Evolutionary conservation across 2,329 filamentous ascomycete genomes (phyloP).

Genomic region (Aspergillus fructus): DNA sequence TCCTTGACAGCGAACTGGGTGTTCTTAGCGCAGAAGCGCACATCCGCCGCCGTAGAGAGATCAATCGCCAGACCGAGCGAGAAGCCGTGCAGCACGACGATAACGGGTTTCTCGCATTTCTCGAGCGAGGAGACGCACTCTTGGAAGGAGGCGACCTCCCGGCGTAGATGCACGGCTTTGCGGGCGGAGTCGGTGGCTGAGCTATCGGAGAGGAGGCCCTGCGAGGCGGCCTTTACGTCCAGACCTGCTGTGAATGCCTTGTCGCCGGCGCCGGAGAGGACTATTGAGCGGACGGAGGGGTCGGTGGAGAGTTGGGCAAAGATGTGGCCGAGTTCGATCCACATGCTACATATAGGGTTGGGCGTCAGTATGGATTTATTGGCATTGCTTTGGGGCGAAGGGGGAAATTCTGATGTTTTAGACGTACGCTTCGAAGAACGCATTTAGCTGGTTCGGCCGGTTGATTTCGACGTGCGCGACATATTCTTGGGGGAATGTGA

Average conservation of each 20-base stretch:
- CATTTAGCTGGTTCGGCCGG: constrained; percentile 80
- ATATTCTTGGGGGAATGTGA: constrained; percentile 51
- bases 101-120: constrained; percentile 87
- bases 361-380: background rate
- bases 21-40: constrained; percentile 40
- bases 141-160: constrained; percentile 56
- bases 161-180: background rate
- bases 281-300: constrained; percentile 69
- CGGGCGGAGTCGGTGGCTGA: constrained; percentile 55
- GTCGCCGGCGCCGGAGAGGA: constrained; percentile 79
- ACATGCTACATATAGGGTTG: constrained; percentile 61
- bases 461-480: constrained; percentile 94
- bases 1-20: constrained; percentile 47
- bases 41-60: constrained; percentile 43
- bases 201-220: constrained; percentile 48
- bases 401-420: background rate
- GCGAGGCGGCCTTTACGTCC: constrained; percentile 71
- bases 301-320: constrained; percentile 73
- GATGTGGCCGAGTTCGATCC: constrained; percentile 73
- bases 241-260: constrained; percentile 83
- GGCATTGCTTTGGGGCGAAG: background rate
- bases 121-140: constrained; percentile 73
- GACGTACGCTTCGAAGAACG: constrained; percentile 68
- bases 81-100: constrained; percentile 77
- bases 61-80: constrained; percentile 77